Evolutionary conservation across 2,329 filamentous ascomycete genomes (phyloP).

Genomic region (Didymella pomorum): DNA sequence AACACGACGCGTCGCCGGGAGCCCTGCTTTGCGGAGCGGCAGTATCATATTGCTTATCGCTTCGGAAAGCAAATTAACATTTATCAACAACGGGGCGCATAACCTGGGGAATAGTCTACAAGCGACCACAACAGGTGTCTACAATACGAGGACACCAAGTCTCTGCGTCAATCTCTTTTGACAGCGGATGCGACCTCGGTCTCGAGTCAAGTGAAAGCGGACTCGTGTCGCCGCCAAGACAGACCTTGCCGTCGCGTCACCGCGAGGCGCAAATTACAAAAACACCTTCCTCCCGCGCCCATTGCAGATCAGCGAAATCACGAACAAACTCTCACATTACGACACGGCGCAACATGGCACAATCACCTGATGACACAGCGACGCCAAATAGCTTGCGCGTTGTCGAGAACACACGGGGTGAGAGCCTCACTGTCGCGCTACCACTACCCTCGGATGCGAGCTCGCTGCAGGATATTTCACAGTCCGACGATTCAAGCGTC

Average conservation of each 20-base stretch:
- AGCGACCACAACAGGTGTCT: background rate
- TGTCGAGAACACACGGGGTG: background rate
- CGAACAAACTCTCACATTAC: background rate
- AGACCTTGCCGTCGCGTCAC: constrained; percentile 3
- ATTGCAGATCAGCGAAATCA: background rate
- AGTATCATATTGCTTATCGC: background rate
- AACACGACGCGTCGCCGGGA: background rate
- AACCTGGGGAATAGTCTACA: background rate
- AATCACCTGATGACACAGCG: background rate
- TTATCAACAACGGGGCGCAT: background rate
- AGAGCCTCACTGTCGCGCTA: constrained; percentile 11
- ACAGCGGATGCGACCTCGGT: background rate
- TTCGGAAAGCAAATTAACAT: background rate
- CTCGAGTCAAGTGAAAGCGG: constrained; percentile 4
- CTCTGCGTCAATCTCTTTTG: background rate
- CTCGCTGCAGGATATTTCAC: background rate
- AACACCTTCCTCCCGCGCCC: background rate
- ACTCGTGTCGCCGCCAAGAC: constrained; percentile 3
- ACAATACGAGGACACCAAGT: background rate
- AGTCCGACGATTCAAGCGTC: background rate
- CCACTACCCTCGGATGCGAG: background rate
- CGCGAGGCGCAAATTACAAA: background rate
- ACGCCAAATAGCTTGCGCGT: constrained; percentile 2
- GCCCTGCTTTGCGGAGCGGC: background rate
- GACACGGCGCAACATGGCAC: background rate